These are phyloP conservation scores for Penicillium sp. DNA, from an alignment of 2,329 filamentous ascomycete species.

Conservation along the genomic window DNA sequence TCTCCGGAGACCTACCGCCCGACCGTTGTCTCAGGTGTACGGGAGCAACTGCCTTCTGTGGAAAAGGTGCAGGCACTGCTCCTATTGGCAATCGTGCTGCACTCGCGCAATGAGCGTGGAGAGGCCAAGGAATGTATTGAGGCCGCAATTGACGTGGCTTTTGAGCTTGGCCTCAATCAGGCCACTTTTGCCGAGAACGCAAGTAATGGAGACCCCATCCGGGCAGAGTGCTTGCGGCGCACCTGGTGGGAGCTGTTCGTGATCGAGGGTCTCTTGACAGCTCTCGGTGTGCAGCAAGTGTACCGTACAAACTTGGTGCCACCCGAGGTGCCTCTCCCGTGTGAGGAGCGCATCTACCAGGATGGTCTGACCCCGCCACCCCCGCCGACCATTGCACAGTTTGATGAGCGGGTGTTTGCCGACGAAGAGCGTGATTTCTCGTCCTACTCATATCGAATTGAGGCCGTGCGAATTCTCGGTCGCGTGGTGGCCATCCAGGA, in stretches of 20 bases:
- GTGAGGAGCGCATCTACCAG: constrained; percentile 71
- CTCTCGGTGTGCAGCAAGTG: constrained; percentile 54
- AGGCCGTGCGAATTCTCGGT: constrained; percentile 76
- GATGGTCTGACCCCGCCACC: constrained; percentile 57
- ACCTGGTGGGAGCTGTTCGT: constrained; percentile 90
- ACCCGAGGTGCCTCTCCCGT: constrained; percentile 73
- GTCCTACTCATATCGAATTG: constrained; percentile 82
- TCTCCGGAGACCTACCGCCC: constrained; percentile 49
- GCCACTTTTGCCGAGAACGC: constrained; percentile 66
- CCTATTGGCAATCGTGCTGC: constrained; percentile 73
- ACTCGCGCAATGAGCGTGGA: constrained; percentile 72
- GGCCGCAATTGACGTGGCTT: constrained; percentile 69
- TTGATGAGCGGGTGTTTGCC: constrained; percentile 75
- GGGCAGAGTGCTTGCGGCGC: constrained; percentile 81
- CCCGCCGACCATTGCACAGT: constrained; percentile 68
- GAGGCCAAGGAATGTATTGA: constrained; percentile 68
- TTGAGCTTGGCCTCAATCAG: constrained; percentile 76
- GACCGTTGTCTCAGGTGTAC: constrained; percentile 34
- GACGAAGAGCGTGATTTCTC: constrained; percentile 71
- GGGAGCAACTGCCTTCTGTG: constrained; percentile 49
- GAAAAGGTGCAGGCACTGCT: constrained; percentile 77
- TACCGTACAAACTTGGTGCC: constrained; percentile 71
- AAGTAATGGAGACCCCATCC: constrained; percentile 64
- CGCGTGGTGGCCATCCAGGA: constrained; percentile 62
- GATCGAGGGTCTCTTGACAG: constrained; percentile 82